Base-by-base conservation (phyloP, 208 protist species). In the Wallacemonas rigidus region DNA sequence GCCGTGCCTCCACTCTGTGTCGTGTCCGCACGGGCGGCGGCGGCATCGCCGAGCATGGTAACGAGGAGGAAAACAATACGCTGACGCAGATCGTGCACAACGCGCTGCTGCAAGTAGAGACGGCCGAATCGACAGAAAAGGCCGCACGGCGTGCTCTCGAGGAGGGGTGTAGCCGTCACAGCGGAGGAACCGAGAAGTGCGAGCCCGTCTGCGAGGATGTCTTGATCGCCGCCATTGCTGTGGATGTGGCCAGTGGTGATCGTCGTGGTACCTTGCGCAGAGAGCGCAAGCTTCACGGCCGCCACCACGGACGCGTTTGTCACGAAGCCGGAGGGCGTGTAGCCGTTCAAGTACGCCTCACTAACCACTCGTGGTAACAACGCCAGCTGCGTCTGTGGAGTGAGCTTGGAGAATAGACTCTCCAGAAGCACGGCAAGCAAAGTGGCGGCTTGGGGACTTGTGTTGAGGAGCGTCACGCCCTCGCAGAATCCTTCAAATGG, bases 101-200 rank as follows among this genome's bases (percentile, higher is more conserved):
- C 73, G 12, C 74, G 71, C 62, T 92, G 81, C 15, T 85, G 78
- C n/a, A 91, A 55, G 78, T 90, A 92, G 43, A 79, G 82, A 26
- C 90, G 77, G 40, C 82, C 84, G 74, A 86, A 92, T 54, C 71
- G 68, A 78, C 80, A 95, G 71, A 93, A 91, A 44, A 70, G 75
- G n/a, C 47, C 57, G 15, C 4, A 57, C 36, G 55, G 26, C 6
- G 67, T 58, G 53, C 35, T 44, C 53, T 57, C 67, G 15, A 57
- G 51, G 7, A 58, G 6, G 3, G 67, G 48, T 35, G 15, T 15
- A n/a, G 39, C 26, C 26, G 26, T 26, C 26, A 26, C 26, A 26
- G 26, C 26, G 26, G 26, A 26, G 26, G 26, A 26, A 26, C 26
- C 26, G 26, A 26, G 26, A 26, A 26, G 26, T 26, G 26, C 26